Percentiles rank a stretch among this genome's conserved stretches.
Conservation (phyloP, 2,329 filamentous ascomycete species). For the Cladophialophora immunda region DNA sequence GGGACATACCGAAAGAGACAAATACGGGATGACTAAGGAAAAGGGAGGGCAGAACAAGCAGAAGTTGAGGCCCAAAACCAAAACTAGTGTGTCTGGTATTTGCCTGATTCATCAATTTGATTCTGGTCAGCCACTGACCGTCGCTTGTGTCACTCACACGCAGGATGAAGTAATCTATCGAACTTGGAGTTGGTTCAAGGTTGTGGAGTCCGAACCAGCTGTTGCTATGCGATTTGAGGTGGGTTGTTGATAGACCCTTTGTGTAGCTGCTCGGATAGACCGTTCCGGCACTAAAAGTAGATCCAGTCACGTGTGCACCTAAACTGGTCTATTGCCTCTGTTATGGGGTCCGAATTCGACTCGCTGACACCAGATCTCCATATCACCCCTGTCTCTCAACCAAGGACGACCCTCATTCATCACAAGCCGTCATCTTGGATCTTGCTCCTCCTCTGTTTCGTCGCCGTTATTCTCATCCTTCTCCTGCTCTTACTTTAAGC, state of each 20-base stretch:
- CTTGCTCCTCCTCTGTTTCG: background rate
- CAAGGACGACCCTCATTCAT: background rate
- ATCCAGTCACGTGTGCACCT: background rate
- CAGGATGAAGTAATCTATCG: background rate
- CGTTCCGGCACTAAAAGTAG: slow-evolving; percentile 12
- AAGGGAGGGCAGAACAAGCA: background rate
- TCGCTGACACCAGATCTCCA: slow-evolving; percentile 1
- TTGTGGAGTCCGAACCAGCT: background rate
- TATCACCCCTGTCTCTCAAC: slow-evolving; percentile 1
- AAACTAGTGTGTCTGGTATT: background rate
- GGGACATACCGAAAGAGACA: slow-evolving; percentile 15
- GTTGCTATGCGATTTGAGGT: background rate
- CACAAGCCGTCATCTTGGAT: background rate
- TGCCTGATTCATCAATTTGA: slow-evolving; percentile 13
- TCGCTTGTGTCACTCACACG: background rate
- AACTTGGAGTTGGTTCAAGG: background rate
- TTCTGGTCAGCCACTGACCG: background rate
- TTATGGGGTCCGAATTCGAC: background rate
- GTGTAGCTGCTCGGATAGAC: slow-evolving; percentile 1
- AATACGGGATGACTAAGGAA: slow-evolving; percentile 24
- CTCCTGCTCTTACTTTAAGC: background rate
- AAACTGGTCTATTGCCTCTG: background rate
- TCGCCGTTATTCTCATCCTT: slow-evolving; percentile 2
- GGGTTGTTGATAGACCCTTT: slow-evolving; percentile 1
- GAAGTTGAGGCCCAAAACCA: slow-evolving; percentile 8